A percentile compares a stretch with the other conserved stretches of the same genome.
Evolutionary conservation across 176 grass and related monocot genomes (phyloP).

Genomic region (Musa acuminata): DNA sequence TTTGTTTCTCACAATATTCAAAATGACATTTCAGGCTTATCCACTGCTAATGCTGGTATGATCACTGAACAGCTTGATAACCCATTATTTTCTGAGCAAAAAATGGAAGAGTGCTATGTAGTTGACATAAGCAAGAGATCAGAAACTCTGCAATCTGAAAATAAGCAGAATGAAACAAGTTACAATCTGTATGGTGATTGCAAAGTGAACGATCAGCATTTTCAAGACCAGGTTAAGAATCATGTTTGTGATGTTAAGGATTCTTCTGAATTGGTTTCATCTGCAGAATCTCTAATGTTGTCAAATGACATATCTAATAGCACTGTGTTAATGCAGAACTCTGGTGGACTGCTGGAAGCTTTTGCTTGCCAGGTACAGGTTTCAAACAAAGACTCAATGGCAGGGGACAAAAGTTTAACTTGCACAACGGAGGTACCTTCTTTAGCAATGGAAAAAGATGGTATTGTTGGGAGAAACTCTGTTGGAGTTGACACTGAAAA

Average conservation of each 20-base stretch:
- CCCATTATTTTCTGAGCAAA: slow-evolving; percentile 32
- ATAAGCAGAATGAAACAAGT: slow-evolving; percentile 18
- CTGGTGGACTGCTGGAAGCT: slow-evolving; percentile 73
- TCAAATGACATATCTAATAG: slow-evolving; percentile 25
- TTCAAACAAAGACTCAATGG: slow-evolving; percentile 35
- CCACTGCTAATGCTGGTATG: slow-evolving; percentile 1
- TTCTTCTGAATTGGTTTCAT: slow-evolving; percentile 22
- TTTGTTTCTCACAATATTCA: neutral
- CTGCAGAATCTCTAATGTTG: slow-evolving; percentile 15
- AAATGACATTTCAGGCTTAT: slow-evolving; percentile 15
- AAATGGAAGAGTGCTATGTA: slow-evolving; percentile 21
- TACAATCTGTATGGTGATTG: slow-evolving; percentile 18
- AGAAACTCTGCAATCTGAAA: slow-evolving; percentile 34
- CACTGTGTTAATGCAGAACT: slow-evolving; percentile 30
- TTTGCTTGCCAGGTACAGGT: slow-evolving; percentile 74
- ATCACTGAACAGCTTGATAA: slow-evolving; percentile 26
- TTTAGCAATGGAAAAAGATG: slow-evolving; percentile 26
- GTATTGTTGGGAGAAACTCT: slow-evolving; percentile 18
- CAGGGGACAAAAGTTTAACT: slow-evolving; percentile 4
- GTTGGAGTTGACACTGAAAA: slow-evolving; percentile 18
- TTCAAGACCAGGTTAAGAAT: slow-evolving; percentile 19
- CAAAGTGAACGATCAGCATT: slow-evolving; percentile 11
- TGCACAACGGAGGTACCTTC: slow-evolving; percentile 33
- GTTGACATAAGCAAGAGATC: slow-evolving; percentile 26
- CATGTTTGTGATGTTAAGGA: slow-evolving; percentile 23